These are phyloP conservation scores for Kwoniella dejecticola DNA, from an alignment of 768 basidiomycete species.

Conservation along the genomic window DNA sequence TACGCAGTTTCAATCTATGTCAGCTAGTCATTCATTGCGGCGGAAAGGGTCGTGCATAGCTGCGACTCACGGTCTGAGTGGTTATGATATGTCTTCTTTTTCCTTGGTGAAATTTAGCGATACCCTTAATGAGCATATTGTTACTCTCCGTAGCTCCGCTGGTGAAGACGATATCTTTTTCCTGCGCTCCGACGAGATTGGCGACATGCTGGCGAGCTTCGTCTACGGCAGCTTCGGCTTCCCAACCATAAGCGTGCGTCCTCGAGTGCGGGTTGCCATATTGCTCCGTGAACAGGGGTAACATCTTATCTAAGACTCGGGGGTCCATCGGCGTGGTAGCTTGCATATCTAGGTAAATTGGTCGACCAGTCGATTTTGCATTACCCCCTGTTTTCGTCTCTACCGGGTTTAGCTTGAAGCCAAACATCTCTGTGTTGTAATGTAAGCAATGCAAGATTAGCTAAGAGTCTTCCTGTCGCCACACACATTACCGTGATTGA, in stretches of 20 bases:
- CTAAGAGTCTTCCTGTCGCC: background rate
- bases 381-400: conserved; percentile 51
- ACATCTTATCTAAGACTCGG: conserved; percentile 92
- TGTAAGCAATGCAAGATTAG: background rate
- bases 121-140: conserved; percentile 96
- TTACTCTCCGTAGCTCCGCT: conserved; percentile 98
- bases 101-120: conserved; percentile 91
- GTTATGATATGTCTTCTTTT: conserved; percentile 93
- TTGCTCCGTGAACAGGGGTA: conserved; percentile 91
- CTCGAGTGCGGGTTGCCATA: conserved; percentile 98
- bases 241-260: conserved; percentile 99
- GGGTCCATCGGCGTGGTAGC: conserved; percentile 98
- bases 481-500: background rate
- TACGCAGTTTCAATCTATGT: conserved; percentile 56
- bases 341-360: conserved; percentile 99
- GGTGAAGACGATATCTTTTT: conserved; percentile 96
- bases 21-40: too few species aligned
- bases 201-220: conserved; percentile 91
- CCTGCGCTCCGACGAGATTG: conserved; percentile 85
- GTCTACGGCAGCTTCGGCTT: conserved; percentile 92
- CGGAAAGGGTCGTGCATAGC: too few species aligned
- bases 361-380: conserved; percentile 60
- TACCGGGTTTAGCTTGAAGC: conserved; percentile 53
- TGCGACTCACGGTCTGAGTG: conserved; percentile 83
- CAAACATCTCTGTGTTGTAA: conserved; percentile 49